Conservation (phyloP, 2,329 filamentous ascomycete genomes). For the Keithomyces neogunnii region DNA sequence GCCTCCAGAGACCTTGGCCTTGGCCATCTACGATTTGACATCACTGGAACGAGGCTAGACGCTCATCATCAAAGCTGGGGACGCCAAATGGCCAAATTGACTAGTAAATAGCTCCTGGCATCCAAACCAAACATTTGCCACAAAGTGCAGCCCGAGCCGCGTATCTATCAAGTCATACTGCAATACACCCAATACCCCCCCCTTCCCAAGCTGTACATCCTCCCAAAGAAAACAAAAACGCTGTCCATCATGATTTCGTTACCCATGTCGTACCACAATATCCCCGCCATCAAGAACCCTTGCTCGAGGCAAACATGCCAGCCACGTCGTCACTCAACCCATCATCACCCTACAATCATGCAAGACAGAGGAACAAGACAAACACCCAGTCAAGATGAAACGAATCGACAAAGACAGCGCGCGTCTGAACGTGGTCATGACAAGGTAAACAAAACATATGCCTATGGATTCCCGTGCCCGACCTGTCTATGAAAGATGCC, state of each 20-base stretch:
- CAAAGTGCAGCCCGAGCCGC: background rate
- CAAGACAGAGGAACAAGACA: background rate
- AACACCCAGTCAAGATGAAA: background rate
- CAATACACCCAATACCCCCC: background rate
- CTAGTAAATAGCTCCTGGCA: background rate
- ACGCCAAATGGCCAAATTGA: background rate
- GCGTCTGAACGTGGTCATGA: background rate
- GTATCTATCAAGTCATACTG: conserved; percentile 1
- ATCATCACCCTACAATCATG: background rate
- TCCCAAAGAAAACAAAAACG: background rate
- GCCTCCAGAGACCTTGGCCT: too few relatives aligned
- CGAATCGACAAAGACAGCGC: background rate
- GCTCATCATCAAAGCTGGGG: background rate
- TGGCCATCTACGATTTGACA: too few relatives aligned
- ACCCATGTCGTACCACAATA: background rate
- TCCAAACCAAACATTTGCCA: background rate
- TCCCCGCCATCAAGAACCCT: background rate
- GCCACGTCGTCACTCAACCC: too few relatives aligned
- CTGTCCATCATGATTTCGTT: background rate
- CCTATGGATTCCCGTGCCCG: conserved; percentile 2
- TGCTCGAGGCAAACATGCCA: background rate
- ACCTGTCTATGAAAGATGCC: conserved; percentile 5
- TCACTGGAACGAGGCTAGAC: too few relatives aligned
- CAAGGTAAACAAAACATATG: background rate
- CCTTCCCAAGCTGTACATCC: background rate